Evolutionary conservation across 345 rosid species (phyloP), one percentile per base, ranked within the genome.

Genomic region (Fremontodendron californicum): DNA sequence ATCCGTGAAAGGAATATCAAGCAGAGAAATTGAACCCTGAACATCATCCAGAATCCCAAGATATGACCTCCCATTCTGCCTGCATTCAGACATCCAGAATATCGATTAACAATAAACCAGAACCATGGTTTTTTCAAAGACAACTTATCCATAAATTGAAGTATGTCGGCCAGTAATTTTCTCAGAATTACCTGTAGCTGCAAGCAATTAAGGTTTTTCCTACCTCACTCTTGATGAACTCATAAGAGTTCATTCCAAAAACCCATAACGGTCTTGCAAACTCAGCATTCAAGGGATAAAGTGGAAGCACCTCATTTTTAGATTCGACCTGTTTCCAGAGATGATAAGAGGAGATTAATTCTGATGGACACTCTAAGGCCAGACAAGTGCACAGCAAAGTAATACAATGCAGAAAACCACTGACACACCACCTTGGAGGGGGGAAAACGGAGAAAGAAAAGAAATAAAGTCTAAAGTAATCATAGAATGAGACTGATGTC

Each of bases 1-100:
- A 82, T 93, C 98, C 23, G 98, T 92, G 84, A 96, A 87, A 80
- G 97, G 97, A 84, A 91, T 88, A 80, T 92, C 91, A 10, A 95
- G 94, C 80, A 83, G 81, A 78, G 97, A 88, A 65, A 93, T 73
- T 42, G 94, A 90, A 73, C 89, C 80, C 85, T 86, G 85, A 29
- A 76, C 83, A 77, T 83, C 91, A 68, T 96, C 92, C 82, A 96
- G 75, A 71, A 93, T 78, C 70, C 93, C 96, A 80, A 93, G 91
- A 85, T 86, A 87, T 48, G 99, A 92, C 86, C 82, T 95, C 75
- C 99, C 98, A 77, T 90, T 88, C 80, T 90, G 91, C 92, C 99
- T 95, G 93, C 80, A 88, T 77, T 61, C 74, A 83, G 70, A 70
- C 58, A 73, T 19, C 61, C 45, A 75, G 48, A 60, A 55, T 64